Conservation (phyloP, 345 rosid genomes). For the Lagerstroemia speciosa region DNA sequence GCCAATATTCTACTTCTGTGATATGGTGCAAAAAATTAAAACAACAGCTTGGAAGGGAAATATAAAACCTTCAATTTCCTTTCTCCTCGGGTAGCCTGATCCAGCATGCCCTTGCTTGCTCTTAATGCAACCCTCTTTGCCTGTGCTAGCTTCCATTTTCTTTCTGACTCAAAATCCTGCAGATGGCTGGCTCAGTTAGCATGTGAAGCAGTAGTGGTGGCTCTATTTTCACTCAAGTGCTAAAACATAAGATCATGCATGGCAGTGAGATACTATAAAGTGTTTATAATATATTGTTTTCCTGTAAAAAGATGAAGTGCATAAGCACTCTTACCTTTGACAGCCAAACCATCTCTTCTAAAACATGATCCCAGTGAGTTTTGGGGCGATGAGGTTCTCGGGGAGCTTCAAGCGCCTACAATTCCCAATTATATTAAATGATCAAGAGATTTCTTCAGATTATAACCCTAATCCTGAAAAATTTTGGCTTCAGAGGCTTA, state of each 20-base stretch:
- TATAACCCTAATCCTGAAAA: not conserved
- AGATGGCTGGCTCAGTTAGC: constrained; percentile 19
- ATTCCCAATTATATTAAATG: constrained; percentile 10
- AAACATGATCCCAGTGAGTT: constrained; percentile 98
- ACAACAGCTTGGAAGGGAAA: constrained; percentile 5
- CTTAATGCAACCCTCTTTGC: constrained; percentile 93
- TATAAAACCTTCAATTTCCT: constrained; percentile 79
- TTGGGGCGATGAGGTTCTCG: constrained; percentile 89
- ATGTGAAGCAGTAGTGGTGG: constrained; percentile 8
- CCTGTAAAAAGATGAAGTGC: not conserved
- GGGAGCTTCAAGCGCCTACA: constrained; percentile 88
- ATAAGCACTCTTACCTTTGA: constrained; percentile 55
- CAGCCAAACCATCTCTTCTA: constrained; percentile 97
- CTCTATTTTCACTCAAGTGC: not conserved
- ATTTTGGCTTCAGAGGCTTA: not conserved
- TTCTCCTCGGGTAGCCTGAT: constrained; percentile 88
- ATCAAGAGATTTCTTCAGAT: not conserved
- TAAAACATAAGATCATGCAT: not conserved
- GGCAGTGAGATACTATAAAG: not conserved
- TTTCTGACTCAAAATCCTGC: constrained; percentile 97
- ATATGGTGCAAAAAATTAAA: not conserved
- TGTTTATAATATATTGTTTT: not conserved
- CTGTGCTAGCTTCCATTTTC: constrained; percentile 95
- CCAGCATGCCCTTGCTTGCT: constrained; percentile 95
- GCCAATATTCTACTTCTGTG: not conserved